Base-by-base conservation (phyloP, 2,329 filamentous ascomycete species). In the Exophiala lecanii-corni region DNA sequence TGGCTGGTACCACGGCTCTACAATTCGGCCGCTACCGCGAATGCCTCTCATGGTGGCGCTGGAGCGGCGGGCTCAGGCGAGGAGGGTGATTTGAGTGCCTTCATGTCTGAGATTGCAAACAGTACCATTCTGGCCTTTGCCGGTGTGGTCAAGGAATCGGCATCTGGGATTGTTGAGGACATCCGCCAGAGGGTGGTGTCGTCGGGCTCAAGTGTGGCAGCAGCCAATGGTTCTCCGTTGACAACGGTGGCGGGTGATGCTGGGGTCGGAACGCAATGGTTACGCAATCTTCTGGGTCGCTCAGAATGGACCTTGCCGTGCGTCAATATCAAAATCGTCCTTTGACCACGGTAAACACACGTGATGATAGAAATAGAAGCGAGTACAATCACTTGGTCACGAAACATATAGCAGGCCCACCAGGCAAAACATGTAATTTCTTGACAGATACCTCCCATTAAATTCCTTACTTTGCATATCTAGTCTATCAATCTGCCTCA, bases 261-360 rank as follows among this genome's bases (percentile, higher is more conserved):
- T 1, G 82, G 86, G 0, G 71, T 89, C 36, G 87, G 86, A 0
- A 72, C 91, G 43, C 89, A 94, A 64, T 95, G 89, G 89, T 66
- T 95, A 47, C 77, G 89, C 55, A 89, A 81, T 58, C 65, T 94
- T 38, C 65, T 95, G 38, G 89, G 89, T 3, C 79, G 80, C 64
- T 80, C 85, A 57, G 89, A 96, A 64, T 94, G 91, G 86, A 79
- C 85, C 56, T 78, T 98, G 52, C 88, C 91, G 44, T 96, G 89
- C 63, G 76, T 98, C 65, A 89, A 95, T 64, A 78, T 97, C 20
- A 82, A 89, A 41, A 30, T 54, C 15, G 47, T 48, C 3, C 36
- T 54, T 23, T 54, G 41, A 53, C 17, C n/a, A n/a, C n/a, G n/a
- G n/a, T n/a, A n/a, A n/a, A n/a, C n/a, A n/a, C n/a, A n/a, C n/a